Percentiles rank a stretch among this genome's conserved stretches.
Evolutionary conservation across 1,284 basidiomycete species (phyloP).

Genomic region (Trichosporon sp.): DNA sequence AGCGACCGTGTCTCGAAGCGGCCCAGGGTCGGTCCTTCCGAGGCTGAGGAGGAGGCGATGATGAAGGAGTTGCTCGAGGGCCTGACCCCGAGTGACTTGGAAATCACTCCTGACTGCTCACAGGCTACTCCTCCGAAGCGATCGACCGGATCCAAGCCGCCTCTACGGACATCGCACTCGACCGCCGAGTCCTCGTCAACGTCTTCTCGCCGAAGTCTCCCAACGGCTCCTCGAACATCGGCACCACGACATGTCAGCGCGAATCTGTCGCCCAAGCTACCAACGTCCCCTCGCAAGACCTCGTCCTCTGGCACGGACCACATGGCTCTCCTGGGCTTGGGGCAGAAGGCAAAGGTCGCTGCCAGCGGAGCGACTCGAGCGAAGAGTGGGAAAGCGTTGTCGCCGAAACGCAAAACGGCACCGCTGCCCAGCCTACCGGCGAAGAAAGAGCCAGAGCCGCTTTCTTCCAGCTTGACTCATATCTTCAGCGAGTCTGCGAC

Average conservation of each 20-base stretch:
- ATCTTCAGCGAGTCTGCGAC: background rate
- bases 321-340: background rate
- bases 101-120: background rate
- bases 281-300: background rate
- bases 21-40: background rate
- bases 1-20: constrained; percentile 5
- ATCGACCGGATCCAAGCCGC: background rate
- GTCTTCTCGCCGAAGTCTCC: background rate
- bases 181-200: background rate
- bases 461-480: background rate
- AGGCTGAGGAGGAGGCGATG: constrained; percentile 12
- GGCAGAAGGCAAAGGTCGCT: background rate
- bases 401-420: background rate
- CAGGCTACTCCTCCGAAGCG: background rate
- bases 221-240: background rate
- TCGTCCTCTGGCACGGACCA: background rate
- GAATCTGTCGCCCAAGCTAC: background rate
- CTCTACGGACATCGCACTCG: background rate
- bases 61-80: constrained; percentile 3
- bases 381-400: background rate
- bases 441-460: background rate
- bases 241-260: background rate
- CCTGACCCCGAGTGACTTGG: constrained; percentile 10
- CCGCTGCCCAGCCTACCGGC: background rate
- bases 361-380: background rate